Percentiles rank a stretch among this genome's conserved stretches.
Conservation (phyloP, 169 alveolate species). For the Toxoplasma gondii region DNA sequence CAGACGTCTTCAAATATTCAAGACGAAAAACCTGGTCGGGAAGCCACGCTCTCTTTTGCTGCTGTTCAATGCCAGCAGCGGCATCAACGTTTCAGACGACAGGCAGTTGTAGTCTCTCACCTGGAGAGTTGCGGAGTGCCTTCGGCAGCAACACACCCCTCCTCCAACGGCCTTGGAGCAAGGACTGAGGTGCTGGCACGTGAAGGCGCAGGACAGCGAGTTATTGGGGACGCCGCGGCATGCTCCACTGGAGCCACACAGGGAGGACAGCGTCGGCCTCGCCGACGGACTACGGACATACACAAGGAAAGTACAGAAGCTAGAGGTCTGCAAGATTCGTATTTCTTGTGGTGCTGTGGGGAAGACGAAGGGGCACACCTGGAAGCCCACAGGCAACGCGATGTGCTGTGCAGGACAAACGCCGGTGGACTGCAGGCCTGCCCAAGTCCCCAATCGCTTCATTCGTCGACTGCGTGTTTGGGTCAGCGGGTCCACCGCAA, state of each 20-base stretch:
- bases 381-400: too few relatives aligned
- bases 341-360: too few relatives aligned
- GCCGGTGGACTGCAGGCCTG: too few relatives aligned
- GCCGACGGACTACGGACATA: background rate
- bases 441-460: too few relatives aligned
- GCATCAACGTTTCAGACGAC: too few relatives aligned
- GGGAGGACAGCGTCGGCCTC: background rate
- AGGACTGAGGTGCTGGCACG: background rate
- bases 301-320: background rate
- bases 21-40: too few relatives aligned
- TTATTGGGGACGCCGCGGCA: background rate
- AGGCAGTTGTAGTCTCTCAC: background rate
- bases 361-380: too few relatives aligned
- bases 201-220: background rate
- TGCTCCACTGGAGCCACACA: background rate
- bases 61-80: too few relatives aligned
- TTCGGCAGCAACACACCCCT: background rate
- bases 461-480: background rate
- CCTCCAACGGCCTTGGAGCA: background rate
- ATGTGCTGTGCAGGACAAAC: too few relatives aligned
- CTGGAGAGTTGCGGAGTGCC: conserved; percentile 4
- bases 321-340: background rate
- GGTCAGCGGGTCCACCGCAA: background rate
- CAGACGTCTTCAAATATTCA: too few relatives aligned
- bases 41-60: too few relatives aligned